Base-by-base conservation (phyloP, 106 monocot genomes). In the Acorus calamus region DNA sequence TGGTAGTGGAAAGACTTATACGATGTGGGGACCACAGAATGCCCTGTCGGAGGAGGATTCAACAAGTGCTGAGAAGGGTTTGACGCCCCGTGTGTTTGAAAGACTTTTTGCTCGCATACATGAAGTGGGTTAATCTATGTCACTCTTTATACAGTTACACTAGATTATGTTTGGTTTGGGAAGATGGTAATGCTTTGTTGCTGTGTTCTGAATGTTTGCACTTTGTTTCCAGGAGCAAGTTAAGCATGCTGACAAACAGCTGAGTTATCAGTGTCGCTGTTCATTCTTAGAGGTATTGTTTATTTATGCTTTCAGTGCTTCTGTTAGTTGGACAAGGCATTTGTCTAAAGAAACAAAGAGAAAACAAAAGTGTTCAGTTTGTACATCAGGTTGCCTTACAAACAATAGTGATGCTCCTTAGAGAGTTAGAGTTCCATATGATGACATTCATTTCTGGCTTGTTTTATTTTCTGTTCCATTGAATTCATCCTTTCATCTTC, bases 81-180 rank as follows among this genome's bases (percentile, higher is more conserved):
- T 99, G 62, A 88, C 92, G 44, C 92, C 98, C 55, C 85, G 98
- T 52, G 98, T 99, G n/a, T 92, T 99, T 83, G 92, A 92, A 71
- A 73, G 14, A 47, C 85, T 99, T 44, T 92, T 99, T 75, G 61
- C 76, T 45, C 88, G 92, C 14, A 92, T 99, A 49, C 52, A 73
- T 55, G 98, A 99, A 79, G 98, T 92, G 61, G 48, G 61, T 58
- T 59, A 47, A 53, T 42, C 14, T 75, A 3, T 6, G 42, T 42
- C 14, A 14, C 2, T 6, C 6, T 4, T 14, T 4, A 28, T 28
- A 28, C 28, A 28, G 28, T 28, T 28, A 28, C 28, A 28, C 28
- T 28, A 28, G 28, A 28, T 28, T 28, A 9, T 8, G 5, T 50
- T 41, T 56, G 6, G 11, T 28, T 28, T 28, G 28, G 28, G 28